Conservation (phyloP, 164 flowering plant genomes). For the Liriodendron chinense region DNA sequence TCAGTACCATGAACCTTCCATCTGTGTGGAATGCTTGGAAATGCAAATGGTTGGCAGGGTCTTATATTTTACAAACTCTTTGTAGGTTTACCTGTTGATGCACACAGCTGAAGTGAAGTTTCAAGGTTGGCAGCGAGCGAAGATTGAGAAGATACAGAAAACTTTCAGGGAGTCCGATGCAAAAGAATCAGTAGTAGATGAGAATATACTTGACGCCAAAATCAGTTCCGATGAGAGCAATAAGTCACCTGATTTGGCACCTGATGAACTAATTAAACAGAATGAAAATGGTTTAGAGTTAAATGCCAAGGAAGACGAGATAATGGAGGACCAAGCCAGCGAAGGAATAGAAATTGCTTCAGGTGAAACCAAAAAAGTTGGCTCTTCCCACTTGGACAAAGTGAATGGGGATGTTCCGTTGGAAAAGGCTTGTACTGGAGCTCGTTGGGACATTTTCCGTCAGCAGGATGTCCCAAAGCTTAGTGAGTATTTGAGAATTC, state of each 20-base stretch:
- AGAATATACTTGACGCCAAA: slow-evolving; percentile 4
- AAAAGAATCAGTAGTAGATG: slow-evolving; percentile 25
- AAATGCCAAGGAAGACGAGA: slow-evolving; percentile 29
- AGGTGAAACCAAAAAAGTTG: slow-evolving; percentile 27
- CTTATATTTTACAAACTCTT: slow-evolving; percentile 6
- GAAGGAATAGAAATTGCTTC: slow-evolving; percentile 18
- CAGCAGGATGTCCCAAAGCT: slow-evolving; percentile 78
- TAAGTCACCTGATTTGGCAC: slow-evolving; percentile 32
- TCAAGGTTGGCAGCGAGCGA: slow-evolving; percentile 38
- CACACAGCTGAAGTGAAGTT: slow-evolving; percentile 57
- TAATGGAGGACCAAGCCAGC: slow-evolving; percentile 31
- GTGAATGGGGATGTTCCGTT: slow-evolving; percentile 16
- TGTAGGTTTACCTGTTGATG: slow-evolving; percentile 76
- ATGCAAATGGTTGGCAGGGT: slow-evolving; percentile 3
- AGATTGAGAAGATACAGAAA: slow-evolving; percentile 33
- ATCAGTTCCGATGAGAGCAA: slow-evolving; percentile 24
- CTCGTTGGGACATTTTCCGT: slow-evolving; percentile 83
- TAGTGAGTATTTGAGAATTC: slow-evolving; percentile 54
- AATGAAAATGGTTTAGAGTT: slow-evolving; percentile 24
- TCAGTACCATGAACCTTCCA: no score
- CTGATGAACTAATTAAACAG: slow-evolving; percentile 21
- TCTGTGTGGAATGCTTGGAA: background rate
- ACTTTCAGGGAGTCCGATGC: slow-evolving; percentile 27
- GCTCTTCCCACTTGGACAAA: slow-evolving; percentile 20
- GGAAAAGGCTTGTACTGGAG: slow-evolving; percentile 43